Evolutionary conservation across 192 early-diverging fungal genomes (phyloP), one percentile per base, ranked within the genome.

Genomic region (Backusella sp.): DNA sequence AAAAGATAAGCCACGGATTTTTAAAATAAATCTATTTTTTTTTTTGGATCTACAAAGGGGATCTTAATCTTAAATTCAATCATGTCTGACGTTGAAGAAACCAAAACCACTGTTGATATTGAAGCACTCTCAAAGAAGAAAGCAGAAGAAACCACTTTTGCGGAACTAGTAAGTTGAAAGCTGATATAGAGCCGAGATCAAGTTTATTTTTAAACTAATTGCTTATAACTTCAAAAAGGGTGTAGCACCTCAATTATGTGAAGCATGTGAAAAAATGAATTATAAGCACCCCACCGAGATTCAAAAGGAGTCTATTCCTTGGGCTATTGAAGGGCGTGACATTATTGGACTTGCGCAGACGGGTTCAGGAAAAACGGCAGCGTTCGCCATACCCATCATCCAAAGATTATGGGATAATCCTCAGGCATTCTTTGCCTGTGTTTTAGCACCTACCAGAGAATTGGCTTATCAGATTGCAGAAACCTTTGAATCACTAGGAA

Each of bases 311-410:
- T 88, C 95, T 17, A 97, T 99, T 67, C 97, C 97, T 8, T 92
- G 90, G 87, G 95, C 97, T 0, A 86, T 99, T 30, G 86, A 95
- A 84, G 96, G 94, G 11, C 88, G 92, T 41, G 97, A 99, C 79
- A 93, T 99, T 76, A 99, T 99, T 76, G 97, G 96, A 28, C 90
- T 99, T n/a, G 97, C 97, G 11, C 97, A 99, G 81, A 99, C 97
- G 0, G 97, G 95, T 39, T 95, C 94, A 9, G 95, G 95, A 76
- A 94, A 96, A 77, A 96, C 94, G 0, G 94, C 91, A 4, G 94
- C 94, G 0, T 96, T 96, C 84, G 92, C 94, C 6, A 78, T 96
- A 2, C 94, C 94, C 3, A 95, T 96, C 53, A 87, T 96, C 36
- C 94, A 96, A 56, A 91, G 87, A 66, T 81, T 96, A 17, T 96